phyloP scores from a whole-genome alignment of 2,329 filamentous ascomycete genomes.

The Fusarium lateritium region DNA sequence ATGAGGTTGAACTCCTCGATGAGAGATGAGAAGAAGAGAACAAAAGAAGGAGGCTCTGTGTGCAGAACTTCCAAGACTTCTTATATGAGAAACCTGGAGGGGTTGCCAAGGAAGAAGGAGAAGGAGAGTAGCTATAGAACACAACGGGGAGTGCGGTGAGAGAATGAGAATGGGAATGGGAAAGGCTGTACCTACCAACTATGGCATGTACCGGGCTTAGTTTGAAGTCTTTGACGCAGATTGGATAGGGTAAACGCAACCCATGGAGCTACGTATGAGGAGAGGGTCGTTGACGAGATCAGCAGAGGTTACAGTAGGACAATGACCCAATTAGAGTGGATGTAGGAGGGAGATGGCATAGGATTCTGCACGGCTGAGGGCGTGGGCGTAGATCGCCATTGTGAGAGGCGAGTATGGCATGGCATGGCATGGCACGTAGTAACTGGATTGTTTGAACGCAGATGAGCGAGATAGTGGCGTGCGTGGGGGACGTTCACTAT shows the following conservation, averaged over 20 bases:
- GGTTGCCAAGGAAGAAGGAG: conserved; percentile 34
- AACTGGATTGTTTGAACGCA: conserved; percentile 33
- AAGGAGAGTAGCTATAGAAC: conserved; percentile 32
- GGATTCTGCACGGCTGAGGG: conserved; percentile 31
- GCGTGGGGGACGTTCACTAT: conserved; percentile 41
- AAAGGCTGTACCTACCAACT: conserved; percentile 20
- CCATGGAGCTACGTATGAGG: conserved; percentile 34
- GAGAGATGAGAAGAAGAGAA: conserved; percentile 44
- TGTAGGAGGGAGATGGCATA: conserved; percentile 9
- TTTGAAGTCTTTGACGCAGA: conserved; percentile 31
- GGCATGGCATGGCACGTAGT: conserved; percentile 20
- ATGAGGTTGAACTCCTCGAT: conserved; percentile 44
- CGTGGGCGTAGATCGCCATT: conserved; percentile 38
- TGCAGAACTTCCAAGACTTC: conserved; percentile 36
- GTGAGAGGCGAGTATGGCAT: conserved; percentile 15
- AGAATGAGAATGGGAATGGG: conserved; percentile 14
- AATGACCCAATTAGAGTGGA: conserved; percentile 25
- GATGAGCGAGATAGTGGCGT: conserved; percentile 46
- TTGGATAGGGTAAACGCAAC: conserved; percentile 32
- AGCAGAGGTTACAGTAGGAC: conserved; percentile 39
- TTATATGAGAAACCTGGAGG: conserved; percentile 43
- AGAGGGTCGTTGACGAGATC: conserved; percentile 45
- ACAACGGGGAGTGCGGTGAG: conserved; percentile 43
- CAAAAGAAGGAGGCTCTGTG: conserved; percentile 11
- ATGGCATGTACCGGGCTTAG: conserved; percentile 25